Percentiles rank a stretch among this genome's conserved stretches.
Conservation (phyloP, 2,329 filamentous ascomycete species). For the Penicillium hordei region DNA sequence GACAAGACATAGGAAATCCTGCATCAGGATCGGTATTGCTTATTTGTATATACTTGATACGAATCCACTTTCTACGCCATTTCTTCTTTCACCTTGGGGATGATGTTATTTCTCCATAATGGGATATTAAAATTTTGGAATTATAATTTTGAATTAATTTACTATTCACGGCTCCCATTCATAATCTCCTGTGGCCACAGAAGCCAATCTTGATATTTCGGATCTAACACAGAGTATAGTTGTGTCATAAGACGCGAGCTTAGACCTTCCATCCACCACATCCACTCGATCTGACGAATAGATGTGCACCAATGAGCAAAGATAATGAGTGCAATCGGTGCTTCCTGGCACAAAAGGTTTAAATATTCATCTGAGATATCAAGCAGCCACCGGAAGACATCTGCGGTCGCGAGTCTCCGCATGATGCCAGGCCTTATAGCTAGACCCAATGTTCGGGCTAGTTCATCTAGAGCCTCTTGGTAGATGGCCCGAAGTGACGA, state of each 20-base stretch:
- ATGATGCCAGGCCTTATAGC: background rate
- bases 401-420: constrained; percentile 17
- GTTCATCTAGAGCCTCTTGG: constrained; percentile 15
- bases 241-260: constrained; percentile 14
- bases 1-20: background rate
- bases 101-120: background rate
- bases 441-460: constrained; percentile 13
- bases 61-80: background rate
- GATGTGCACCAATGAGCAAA: constrained; percentile 19
- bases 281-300: constrained; percentile 20
- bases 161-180: background rate
- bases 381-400: constrained; percentile 25
- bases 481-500: constrained; percentile 9
- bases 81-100: background rate
- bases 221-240: constrained; percentile 9
- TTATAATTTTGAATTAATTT: too few species aligned
- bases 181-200: constrained; percentile 15
- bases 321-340: constrained; percentile 15
- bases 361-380: constrained; percentile 18
- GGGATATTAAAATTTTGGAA: background rate
- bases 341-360: constrained; percentile 1
- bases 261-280: constrained; percentile 22
- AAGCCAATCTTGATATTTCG: constrained; percentile 15
- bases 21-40: background rate
- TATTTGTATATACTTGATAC: background rate